phyloP scores from a whole-genome alignment of 371 early-diverging fungal genomes.

The Rhizomucor pusillus region DNA sequence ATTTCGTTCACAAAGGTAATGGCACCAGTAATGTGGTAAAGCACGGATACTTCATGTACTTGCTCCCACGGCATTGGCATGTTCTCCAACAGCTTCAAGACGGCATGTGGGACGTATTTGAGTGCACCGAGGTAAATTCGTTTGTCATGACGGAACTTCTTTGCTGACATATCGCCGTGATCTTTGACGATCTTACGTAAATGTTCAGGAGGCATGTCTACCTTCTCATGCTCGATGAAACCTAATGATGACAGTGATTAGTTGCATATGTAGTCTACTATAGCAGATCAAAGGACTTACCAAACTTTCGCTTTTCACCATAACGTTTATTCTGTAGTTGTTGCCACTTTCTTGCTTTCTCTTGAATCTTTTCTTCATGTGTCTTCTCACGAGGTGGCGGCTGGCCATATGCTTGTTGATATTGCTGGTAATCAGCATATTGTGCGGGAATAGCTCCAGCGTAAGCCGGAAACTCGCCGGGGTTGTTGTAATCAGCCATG shows the following conservation, averaged over 20 bases:
- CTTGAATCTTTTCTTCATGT: conserved; percentile 61
- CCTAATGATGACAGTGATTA: conserved; percentile 25
- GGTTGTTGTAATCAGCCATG: conserved; percentile 14
- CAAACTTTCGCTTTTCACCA: conserved; percentile 91
- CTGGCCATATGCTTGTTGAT: conserved; percentile 4
- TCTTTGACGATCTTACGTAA: conserved; percentile 95
- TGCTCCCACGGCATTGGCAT: conserved; percentile 99
- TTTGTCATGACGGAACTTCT: conserved; percentile 95
- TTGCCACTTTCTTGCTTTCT: conserved; percentile 88
- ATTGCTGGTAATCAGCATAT: conserved; percentile 4
- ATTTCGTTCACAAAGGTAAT: conserved; percentile 98
- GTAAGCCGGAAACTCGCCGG: conserved; percentile 9
- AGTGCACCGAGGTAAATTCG: conserved; percentile 96
- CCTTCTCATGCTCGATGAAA: conserved; percentile 77
- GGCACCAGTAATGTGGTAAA: conserved; percentile 98
- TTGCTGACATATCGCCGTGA: conserved; percentile 98
- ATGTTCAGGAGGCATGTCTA: conserved; percentile 98
- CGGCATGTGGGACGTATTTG: conserved; percentile 98
- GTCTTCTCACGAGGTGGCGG: conserved; percentile 24
- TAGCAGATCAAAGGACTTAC: conserved; percentile 32
- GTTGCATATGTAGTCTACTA: not conserved
- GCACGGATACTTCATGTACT: conserved; percentile 91
- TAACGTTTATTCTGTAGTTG: conserved; percentile 90
- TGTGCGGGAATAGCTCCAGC: not conserved
- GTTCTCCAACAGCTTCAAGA: conserved; percentile 95